Conservation (phyloP, 805 yeast genomes). For the Candida coquimbonensis region DNA sequence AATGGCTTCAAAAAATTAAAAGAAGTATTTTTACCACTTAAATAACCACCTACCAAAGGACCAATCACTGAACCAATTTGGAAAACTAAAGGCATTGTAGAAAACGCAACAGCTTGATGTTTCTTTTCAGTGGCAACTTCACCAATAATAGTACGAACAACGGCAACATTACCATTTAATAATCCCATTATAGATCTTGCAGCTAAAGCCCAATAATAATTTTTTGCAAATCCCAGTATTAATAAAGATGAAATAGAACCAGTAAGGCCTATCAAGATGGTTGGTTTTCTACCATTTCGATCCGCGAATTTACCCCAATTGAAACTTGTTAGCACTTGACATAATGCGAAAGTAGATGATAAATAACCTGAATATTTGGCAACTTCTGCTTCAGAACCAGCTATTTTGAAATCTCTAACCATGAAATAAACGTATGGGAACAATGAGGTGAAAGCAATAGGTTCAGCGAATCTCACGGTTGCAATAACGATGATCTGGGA, state of each 20-base stretch:
- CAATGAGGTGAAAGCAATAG: conserved; percentile 55
- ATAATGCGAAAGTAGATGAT: conserved; percentile 55
- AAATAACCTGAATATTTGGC: conserved; percentile 56
- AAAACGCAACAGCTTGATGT: conserved; percentile 59
- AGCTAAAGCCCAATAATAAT: conserved; percentile 43
- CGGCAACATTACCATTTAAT: conserved; percentile 59
- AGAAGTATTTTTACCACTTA: conserved; percentile 31
- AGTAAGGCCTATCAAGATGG: conserved; percentile 42
- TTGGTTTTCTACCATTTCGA: conserved; percentile 47
- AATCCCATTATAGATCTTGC: conserved; percentile 51
- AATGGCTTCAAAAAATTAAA: conserved; percentile 23
- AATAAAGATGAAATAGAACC: conserved; percentile 46
- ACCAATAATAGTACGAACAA: conserved; percentile 55
- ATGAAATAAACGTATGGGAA: conserved; percentile 60
- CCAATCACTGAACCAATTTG: conserved; percentile 57
- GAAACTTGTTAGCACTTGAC: conserved; percentile 49
- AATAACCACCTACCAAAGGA: conserved; percentile 49
- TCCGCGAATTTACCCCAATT: conserved; percentile 57
- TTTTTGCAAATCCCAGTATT: conserved; percentile 46
- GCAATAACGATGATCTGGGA: conserved; percentile 37
- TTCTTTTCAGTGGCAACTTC: conserved; percentile 49
- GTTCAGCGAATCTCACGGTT: conserved; percentile 50
- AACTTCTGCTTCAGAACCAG: conserved; percentile 44
- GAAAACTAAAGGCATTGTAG: conserved; percentile 54
- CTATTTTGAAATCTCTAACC: conserved; percentile 50